Evolutionary conservation across 2,329 filamentous ascomycete genomes (phyloP), one percentile per base, ranked within the genome.

Genomic region (Dactylellina cionopaga): DNA sequence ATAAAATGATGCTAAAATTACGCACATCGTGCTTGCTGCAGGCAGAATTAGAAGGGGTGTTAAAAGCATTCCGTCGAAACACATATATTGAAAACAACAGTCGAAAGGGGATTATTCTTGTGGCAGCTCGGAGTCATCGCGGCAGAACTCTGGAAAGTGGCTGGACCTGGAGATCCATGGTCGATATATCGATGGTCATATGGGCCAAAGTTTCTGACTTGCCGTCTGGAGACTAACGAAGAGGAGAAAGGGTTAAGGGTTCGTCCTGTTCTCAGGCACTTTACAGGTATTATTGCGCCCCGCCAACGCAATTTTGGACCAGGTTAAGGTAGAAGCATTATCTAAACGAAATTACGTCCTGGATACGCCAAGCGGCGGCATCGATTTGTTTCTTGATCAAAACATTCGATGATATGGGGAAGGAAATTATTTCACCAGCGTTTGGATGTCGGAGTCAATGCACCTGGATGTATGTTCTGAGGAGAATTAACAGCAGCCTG

Each of bases 351-450:
- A 68, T 68, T 68, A 54, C 63, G 63, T 39, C 52, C 54, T 59
- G 44, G 54, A 52, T n/a, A 59, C 29, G 63, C 63, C 63, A 68
- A 68, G 63, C 63, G 59, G 63, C 63, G 63, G 63, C 63, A 68
- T 59, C 54, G 54, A 60, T 46, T 43, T 58, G 51, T 22, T 51
- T 56, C 37, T 15, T n/a, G 39, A 47, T 58, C 49, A 46, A 55
- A 64, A 64, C 17, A 33, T 37, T 66, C 41, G 51, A 66, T 39
- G 27, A 31, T 11, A 66, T 43, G 17, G 15, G 24, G 63, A 59
- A 68, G 62, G 52, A 10, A 22, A 43, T 43, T 43, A 51, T 66
- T 49, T 49, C 19, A 3, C 22, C 13, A 10, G 19, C 2, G 9
- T 39, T 51, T 24, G 19, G 27, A 25, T 24, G 22, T 43, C 24